A percentile compares a stretch with the other conserved stretches of the same genome.
Conservation (phyloP, 140 eudicot species). For the Senecio squalidus region DNA sequence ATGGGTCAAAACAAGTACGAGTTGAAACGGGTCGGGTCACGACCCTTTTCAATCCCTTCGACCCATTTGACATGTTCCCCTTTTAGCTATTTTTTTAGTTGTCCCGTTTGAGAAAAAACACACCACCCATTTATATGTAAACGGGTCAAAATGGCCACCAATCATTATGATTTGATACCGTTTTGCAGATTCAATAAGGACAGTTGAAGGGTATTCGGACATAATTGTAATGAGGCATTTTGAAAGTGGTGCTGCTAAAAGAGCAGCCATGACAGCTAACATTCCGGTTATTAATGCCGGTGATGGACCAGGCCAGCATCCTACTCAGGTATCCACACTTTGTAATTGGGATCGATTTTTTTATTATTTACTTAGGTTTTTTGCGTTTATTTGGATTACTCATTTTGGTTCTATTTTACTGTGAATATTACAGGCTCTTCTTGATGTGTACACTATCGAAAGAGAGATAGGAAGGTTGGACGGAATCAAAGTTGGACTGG, state of each 20-base stretch:
- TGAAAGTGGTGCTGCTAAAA: constrained; percentile 96
- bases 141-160: background rate
- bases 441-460: constrained; percentile 90
- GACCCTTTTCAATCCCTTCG: too few species aligned
- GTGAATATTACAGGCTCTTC: constrained; percentile 57
- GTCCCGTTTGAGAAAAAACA: too few species aligned
- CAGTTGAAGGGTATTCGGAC: constrained; percentile 95
- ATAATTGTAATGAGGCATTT: constrained; percentile 98
- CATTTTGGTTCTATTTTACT: background rate
- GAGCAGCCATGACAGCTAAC: constrained; percentile 83
- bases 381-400: background rate
- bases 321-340: constrained; percentile 65
- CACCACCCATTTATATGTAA: background rate
- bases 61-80: too few species aligned
- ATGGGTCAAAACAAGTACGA: constrained; percentile 1
- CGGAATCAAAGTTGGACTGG: constrained; percentile 88
- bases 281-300: constrained; percentile 98
- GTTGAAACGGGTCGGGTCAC: background rate
- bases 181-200: constrained; percentile 79
- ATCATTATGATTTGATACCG: constrained; percentile 7
- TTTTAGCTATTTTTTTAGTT: too few species aligned
- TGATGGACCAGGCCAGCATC: constrained; percentile 99
- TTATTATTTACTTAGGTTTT: background rate
- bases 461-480: constrained; percentile 91
- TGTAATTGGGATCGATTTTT: too few species aligned